A percentile compares a stretch with the other conserved stretches of the same genome.
Evolutionary conservation across 345 rosid species (phyloP).

Genomic region (Bruguiera gymnorhiza): DNA sequence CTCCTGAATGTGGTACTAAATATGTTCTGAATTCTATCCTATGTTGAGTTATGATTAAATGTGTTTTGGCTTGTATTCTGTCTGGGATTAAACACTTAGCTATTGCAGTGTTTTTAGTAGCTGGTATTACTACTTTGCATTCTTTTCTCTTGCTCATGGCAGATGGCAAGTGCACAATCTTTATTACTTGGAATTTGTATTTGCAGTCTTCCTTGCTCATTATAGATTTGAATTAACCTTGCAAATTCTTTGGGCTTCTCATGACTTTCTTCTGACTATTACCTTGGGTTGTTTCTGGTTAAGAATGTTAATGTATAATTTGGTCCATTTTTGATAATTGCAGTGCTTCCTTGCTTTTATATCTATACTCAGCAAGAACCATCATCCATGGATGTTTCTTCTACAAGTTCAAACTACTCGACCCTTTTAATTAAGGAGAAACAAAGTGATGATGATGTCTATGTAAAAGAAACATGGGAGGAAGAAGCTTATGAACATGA

Average conservation of each 20-base stretch:
- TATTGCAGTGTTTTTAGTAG: background rate
- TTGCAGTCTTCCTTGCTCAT: no score
- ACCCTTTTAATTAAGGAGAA: constrained; percentile 50
- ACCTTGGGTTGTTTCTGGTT: background rate
- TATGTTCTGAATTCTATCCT: background rate
- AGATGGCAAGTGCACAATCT: background rate
- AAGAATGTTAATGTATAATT: background rate
- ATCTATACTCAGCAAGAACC: constrained; percentile 53
- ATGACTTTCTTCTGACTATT: background rate
- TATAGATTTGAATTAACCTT: no score
- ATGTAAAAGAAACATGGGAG: constrained; percentile 61
- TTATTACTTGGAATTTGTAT: no score
- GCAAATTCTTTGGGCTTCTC: background rate
- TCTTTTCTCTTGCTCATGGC: background rate
- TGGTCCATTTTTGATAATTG: constrained; percentile 21
- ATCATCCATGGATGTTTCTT: constrained; percentile 36
- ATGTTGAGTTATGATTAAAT: background rate
- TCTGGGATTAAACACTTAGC: no score
- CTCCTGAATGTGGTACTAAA: background rate
- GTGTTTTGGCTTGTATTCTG: background rate
- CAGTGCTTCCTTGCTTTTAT: constrained; percentile 88
- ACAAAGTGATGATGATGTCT: constrained; percentile 32
- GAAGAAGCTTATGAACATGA: constrained; percentile 79
- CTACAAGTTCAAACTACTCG: constrained; percentile 35
- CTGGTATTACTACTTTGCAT: background rate